phyloP scores from a whole-genome alignment of 148 eudicot genomes.

The Persicaria maculosa region DNA sequence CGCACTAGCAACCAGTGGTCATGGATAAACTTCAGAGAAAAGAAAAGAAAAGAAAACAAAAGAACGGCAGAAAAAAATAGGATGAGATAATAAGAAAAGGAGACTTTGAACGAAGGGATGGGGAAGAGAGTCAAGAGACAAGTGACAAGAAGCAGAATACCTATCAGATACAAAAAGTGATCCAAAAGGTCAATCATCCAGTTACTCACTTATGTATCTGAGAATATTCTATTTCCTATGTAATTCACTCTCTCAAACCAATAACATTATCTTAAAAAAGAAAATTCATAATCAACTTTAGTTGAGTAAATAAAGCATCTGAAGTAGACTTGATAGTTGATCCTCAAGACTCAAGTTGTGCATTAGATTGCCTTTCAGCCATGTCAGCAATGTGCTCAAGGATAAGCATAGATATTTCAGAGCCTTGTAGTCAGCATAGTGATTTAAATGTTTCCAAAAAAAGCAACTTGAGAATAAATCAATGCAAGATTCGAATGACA shows the following conservation, averaged over 20 bases:
- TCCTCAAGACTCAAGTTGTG: background rate
- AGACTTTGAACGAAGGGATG: background rate
- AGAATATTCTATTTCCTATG: background rate
- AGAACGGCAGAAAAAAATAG: background rate
- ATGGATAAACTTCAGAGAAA: background rate
- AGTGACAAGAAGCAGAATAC: background rate
- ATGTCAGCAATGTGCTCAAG: background rate
- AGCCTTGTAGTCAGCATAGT: background rate
- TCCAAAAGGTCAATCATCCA: background rate
- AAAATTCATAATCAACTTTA: slow-evolving; percentile 1
- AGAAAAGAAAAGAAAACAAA: background rate
- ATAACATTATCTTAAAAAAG: background rate
- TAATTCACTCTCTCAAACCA: background rate
- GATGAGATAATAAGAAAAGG: background rate
- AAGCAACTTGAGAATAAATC: background rate
- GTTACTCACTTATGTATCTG: background rate
- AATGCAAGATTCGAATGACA: slow-evolving; percentile 4
- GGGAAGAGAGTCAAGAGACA: background rate
- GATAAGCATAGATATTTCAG: background rate
- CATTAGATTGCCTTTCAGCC: background rate
- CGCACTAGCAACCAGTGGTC: background rate
- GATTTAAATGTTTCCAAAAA: background rate
- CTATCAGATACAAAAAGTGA: background rate
- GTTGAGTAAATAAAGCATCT: background rate
- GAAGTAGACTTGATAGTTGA: background rate